Percentiles rank a stretch among this genome's conserved stretches.
Evolutionary conservation across 1,284 basidiomycete genomes (phyloP).

Genomic region (Pyrrhoderma lamaoense): DNA sequence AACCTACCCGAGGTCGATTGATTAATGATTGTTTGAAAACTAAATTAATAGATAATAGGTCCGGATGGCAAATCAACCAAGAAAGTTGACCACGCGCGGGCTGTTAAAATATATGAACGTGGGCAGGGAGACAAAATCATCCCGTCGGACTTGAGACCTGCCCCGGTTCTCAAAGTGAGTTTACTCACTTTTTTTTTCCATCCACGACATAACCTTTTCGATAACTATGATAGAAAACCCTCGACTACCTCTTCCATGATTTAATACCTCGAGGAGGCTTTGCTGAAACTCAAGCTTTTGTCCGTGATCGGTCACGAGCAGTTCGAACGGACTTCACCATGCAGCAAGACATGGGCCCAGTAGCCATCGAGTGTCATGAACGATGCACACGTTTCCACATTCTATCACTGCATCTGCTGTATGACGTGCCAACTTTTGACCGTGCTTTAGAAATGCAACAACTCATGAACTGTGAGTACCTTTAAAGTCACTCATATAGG

Average conservation of each 20-base stretch:
- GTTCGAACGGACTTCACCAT: slow-evolving; percentile 94
- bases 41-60: slow-evolving; percentile 50
- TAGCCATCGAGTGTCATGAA: slow-evolving; percentile 88
- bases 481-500: neutral
- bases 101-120: slow-evolving; percentile 93
- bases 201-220: slow-evolving; percentile 16
- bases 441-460: slow-evolving; percentile 81
- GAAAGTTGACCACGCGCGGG: slow-evolving; percentile 76
- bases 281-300: slow-evolving; percentile 71
- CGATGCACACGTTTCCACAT: slow-evolving; percentile 94
- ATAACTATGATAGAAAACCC: slow-evolving; percentile 50
- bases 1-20: too few species aligned
- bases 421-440: slow-evolving; percentile 54
- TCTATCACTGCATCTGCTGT: slow-evolving; percentile 73
- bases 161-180: slow-evolving; percentile 69
- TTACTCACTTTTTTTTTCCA: slow-evolving; percentile 4
- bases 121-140: slow-evolving; percentile 90
- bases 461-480: slow-evolving; percentile 74
- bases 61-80: slow-evolving; percentile 36
- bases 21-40: too few species aligned
- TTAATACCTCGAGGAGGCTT: slow-evolving; percentile 69
- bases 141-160: slow-evolving; percentile 90
- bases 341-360: slow-evolving; percentile 72
- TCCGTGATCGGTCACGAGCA: slow-evolving; percentile 87
- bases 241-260: slow-evolving; percentile 88